Conservation (phyloP, 371 early-diverging fungal species). For the Encephalitozoon cuniculi region DNA sequence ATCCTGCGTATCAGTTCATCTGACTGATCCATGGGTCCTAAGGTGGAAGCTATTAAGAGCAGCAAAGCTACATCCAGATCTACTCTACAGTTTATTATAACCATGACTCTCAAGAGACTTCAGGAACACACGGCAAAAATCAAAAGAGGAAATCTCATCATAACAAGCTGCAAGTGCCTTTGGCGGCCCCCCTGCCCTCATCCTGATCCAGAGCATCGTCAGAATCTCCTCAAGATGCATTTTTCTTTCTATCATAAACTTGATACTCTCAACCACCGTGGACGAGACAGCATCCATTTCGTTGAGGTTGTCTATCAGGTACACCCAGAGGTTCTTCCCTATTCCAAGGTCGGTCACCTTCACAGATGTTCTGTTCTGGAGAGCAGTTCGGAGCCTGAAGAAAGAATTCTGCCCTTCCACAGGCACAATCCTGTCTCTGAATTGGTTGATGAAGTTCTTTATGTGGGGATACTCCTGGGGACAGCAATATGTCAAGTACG, state of each 20-base stretch:
- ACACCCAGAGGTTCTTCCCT: constrained; percentile 19
- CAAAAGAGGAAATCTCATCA: constrained; percentile 22
- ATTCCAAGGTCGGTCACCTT: constrained; percentile 4
- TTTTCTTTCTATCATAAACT: constrained; percentile 24
- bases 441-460: constrained; percentile 46
- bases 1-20: constrained; percentile 33
- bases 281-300: constrained; percentile 16
- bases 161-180: constrained; percentile 11
- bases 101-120: constrained; percentile 7
- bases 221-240: constrained; percentile 21
- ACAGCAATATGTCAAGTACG: constrained; percentile 33
- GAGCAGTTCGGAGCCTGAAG: constrained; percentile 21
- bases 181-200: constrained; percentile 1
- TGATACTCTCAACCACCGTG: constrained; percentile 8
- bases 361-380: constrained; percentile 24
- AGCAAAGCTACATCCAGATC: not conserved
- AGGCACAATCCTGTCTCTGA: constrained; percentile 15
- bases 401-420: constrained; percentile 31
- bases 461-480: constrained; percentile 31
- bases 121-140: not conserved
- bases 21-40: not conserved
- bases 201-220: constrained; percentile 20
- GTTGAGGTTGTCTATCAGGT: constrained; percentile 32
- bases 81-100: constrained; percentile 9
- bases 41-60: not conserved